phyloP scores from a whole-genome alignment of 495 filamentous ascomycete genomes.

The Filosporella fistucella region DNA sequence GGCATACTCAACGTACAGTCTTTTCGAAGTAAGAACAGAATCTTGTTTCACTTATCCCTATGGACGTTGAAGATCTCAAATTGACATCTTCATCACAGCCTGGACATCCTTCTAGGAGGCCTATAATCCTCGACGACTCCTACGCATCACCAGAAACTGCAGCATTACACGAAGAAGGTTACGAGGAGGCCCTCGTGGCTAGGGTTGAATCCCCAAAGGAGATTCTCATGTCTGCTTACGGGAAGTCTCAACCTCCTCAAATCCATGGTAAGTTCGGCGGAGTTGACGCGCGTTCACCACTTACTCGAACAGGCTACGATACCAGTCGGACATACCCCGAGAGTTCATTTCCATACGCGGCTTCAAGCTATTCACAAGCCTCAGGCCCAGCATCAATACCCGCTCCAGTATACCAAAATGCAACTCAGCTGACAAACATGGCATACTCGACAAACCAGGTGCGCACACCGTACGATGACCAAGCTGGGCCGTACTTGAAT shows the following conservation, averaged over 20 bases:
- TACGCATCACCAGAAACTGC: constrained; percentile 28
- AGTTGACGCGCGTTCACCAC: not conserved
- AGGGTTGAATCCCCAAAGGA: constrained; percentile 32
- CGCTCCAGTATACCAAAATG: constrained; percentile 36
- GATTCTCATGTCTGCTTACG: constrained; percentile 53
- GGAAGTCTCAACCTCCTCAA: constrained; percentile 39
- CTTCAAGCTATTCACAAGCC: constrained; percentile 22
- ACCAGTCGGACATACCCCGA: constrained; percentile 26
- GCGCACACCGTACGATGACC: constrained; percentile 41
- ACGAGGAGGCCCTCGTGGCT: constrained; percentile 38
- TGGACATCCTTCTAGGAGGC: constrained; percentile 20
- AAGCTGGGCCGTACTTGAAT: constrained; percentile 48
- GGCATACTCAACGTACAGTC: constrained; percentile 24
- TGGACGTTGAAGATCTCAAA: not conserved
- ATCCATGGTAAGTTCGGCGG: constrained; percentile 38
- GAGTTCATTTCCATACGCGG: constrained; percentile 25
- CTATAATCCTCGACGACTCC: constrained; percentile 31
- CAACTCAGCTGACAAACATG: constrained; percentile 44
- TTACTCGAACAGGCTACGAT: constrained; percentile 35
- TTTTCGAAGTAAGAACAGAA: constrained; percentile 21
- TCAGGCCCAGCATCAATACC: constrained; percentile 23
- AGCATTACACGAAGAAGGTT: constrained; percentile 29
- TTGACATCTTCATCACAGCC: constrained; percentile 23
- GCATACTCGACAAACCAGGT: constrained; percentile 25
- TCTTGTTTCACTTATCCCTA: not conserved